Evolutionary conservation across 2,329 filamentous ascomycete species (phyloP).

Genomic region (Fusarium pseudoanthophilum): DNA sequence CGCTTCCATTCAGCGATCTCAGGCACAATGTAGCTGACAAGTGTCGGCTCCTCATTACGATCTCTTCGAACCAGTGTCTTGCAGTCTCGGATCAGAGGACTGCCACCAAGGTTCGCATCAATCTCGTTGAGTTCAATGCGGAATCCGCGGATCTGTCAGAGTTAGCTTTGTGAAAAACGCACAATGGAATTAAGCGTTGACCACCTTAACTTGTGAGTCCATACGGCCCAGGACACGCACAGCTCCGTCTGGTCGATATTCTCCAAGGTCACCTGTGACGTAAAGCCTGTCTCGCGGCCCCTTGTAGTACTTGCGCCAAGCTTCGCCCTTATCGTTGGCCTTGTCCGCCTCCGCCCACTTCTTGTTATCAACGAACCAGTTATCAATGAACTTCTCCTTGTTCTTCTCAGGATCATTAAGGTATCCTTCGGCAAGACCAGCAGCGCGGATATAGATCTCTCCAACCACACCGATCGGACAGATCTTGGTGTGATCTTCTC

Average conservation of each 20-base stretch:
- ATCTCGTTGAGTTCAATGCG: slow-evolving; percentile 95
- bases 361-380: slow-evolving; percentile 85
- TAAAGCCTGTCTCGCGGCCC: slow-evolving; percentile 90
- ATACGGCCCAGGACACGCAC: not conserved
- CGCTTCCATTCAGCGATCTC: slow-evolving; percentile 74
- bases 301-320: slow-evolving; percentile 65
- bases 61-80: slow-evolving; percentile 76
- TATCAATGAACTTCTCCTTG: slow-evolving; percentile 79
- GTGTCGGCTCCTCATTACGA: slow-evolving; percentile 73
- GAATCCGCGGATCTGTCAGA: slow-evolving; percentile 83
- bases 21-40: slow-evolving; percentile 92
- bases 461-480: slow-evolving; percentile 86
- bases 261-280: slow-evolving; percentile 84
- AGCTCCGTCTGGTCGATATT: slow-evolving; percentile 32
- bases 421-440: slow-evolving; percentile 86
- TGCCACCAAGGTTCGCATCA: slow-evolving; percentile 80
- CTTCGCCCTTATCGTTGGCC: slow-evolving; percentile 70
- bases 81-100: slow-evolving; percentile 82
- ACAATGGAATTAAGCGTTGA: not conserved
- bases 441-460: slow-evolving; percentile 85
- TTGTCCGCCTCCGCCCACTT: slow-evolving; percentile 67
- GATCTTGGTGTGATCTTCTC: slow-evolving; percentile 71
- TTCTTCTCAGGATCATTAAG: slow-evolving; percentile 69
- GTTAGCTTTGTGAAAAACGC: not conserved
- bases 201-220: not conserved